phyloP scores from a whole-genome alignment of 176 grass and related monocot genomes.

The Ensete glaucum region DNA sequence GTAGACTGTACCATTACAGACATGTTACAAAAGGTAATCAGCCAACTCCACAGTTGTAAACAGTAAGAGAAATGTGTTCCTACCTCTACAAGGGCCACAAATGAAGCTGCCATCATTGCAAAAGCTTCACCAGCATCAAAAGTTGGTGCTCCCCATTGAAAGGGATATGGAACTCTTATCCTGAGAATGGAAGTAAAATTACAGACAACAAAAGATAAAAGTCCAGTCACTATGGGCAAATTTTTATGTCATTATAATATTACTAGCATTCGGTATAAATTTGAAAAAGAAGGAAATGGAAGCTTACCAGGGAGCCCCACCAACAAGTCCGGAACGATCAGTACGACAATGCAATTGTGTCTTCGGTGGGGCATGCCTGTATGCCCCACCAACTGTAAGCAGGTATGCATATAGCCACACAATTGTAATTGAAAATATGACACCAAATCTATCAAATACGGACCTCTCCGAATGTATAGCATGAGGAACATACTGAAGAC shows the following conservation, averaged over 20 bases:
- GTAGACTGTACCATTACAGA: conserved; percentile 47
- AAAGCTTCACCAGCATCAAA: conserved; percentile 96
- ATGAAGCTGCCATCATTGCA: conserved; percentile 94
- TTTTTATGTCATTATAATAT: not conserved
- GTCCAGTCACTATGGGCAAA: not conserved
- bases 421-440: conserved; percentile 73
- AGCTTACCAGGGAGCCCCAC: conserved; percentile 73
- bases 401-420: conserved; percentile 88
- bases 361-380: conserved; percentile 51
- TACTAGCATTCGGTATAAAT: not conserved
- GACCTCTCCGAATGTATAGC: conserved; percentile 36
- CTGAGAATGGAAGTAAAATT: conserved; percentile 6
- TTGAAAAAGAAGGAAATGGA: not conserved
- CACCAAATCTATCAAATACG: conserved; percentile 50
- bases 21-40: not conserved
- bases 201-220: not conserved
- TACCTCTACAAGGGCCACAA: conserved; percentile 83
- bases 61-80: conserved; percentile 15
- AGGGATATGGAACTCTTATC: conserved; percentile 91
- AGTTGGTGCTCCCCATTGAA: conserved; percentile 90
- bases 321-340: conserved; percentile 72
- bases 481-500: conserved; percentile 58
- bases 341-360: conserved; percentile 83
- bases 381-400: conserved; percentile 79
- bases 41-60: not conserved